A percentile compares a stretch with the other conserved stretches of the same genome.
Evolutionary conservation across 176 grass and related monocot genomes (phyloP).

Genomic region (Elymus sibiricus): DNA sequence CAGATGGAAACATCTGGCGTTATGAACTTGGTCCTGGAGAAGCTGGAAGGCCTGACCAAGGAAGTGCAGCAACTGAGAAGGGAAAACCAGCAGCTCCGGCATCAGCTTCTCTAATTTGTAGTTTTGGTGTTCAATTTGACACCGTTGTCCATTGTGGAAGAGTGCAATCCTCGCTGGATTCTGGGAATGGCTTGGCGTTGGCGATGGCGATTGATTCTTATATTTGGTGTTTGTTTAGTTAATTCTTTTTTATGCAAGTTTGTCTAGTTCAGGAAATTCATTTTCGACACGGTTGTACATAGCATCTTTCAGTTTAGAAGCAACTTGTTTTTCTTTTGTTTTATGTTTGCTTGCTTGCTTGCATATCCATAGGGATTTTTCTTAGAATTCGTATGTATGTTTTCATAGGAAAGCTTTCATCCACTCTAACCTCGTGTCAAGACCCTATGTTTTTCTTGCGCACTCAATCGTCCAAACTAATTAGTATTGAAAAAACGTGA

Average conservation of each 20-base stretch:
- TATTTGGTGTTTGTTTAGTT: constrained; percentile 13
- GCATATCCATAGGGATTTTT: background rate
- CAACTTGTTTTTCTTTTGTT: constrained; percentile 2
- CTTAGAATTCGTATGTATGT: too few species aligned
- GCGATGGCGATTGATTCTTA: background rate
- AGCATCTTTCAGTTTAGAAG: constrained; percentile 25
- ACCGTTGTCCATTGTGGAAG: constrained; percentile 8
- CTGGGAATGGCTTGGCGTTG: background rate
- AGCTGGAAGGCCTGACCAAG: constrained; percentile 76
- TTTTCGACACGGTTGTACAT: constrained; percentile 38
- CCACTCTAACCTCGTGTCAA: too few species aligned
- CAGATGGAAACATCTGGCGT: constrained; percentile 75
- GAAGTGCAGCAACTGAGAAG: constrained; percentile 81
- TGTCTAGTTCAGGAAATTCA: constrained; percentile 25
- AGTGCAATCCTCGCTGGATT: background rate
- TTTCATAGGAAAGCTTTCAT: too few species aligned
- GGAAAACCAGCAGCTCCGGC: constrained; percentile 86
- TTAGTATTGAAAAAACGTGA: too few species aligned
- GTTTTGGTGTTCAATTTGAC: background rate
- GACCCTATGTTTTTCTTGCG: too few species aligned
- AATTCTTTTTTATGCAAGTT: background rate
- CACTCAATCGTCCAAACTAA: too few species aligned
- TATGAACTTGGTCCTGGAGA: constrained; percentile 71
- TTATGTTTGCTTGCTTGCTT: background rate
- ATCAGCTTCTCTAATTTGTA: constrained; percentile 48